These are phyloP conservation scores for Globisporangium ultimum DNA, from an alignment of 352 stramenopile genomes.

Conservation along the genomic window DNA sequence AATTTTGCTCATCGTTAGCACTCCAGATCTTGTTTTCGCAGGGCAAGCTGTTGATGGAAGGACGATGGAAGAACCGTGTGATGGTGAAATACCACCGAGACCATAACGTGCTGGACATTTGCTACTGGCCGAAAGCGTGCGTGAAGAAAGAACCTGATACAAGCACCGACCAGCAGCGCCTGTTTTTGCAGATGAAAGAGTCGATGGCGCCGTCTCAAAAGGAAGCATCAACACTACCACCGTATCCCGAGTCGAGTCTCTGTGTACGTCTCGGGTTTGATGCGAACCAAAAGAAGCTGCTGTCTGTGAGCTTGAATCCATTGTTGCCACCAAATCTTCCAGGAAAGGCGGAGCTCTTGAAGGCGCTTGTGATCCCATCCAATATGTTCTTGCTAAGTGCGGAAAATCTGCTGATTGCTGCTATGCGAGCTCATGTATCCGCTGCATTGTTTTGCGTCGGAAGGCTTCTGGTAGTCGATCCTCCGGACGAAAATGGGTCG, in stretches of 20 bases:
- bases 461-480: slow-evolving; percentile 67
- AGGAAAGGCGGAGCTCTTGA: slow-evolving; percentile 42
- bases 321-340: slow-evolving; percentile 64
- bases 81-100: slow-evolving; percentile 79
- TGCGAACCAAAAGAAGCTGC: slow-evolving; percentile 50
- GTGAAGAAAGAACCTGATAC: slow-evolving; percentile 46
- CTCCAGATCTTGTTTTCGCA: slow-evolving; percentile 76
- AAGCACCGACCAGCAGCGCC: slow-evolving; percentile 56
- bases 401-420: slow-evolving; percentile 70
- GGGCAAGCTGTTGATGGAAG: slow-evolving; percentile 73
- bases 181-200: slow-evolving; percentile 57
- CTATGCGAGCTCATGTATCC: slow-evolving; percentile 73
- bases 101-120: slow-evolving; percentile 75
- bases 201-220: slow-evolving; percentile 20
- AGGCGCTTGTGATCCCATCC: slow-evolving; percentile 60
- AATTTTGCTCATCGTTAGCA: slow-evolving; percentile 78
- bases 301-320: slow-evolving; percentile 61
- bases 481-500: slow-evolving; percentile 42
- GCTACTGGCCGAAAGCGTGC: slow-evolving; percentile 79
- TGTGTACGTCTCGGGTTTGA: slow-evolving; percentile 70
- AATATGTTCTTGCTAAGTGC: slow-evolving; percentile 79
- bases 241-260: slow-evolving; percentile 64
- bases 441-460: slow-evolving; percentile 69
- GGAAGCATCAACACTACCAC: slow-evolving; percentile 20
- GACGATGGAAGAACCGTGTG: slow-evolving; percentile 76